These are phyloP conservation scores for Tricholoma sp. DNA, from an alignment of 768 basidiomycete species.

Conservation along the genomic window DNA sequence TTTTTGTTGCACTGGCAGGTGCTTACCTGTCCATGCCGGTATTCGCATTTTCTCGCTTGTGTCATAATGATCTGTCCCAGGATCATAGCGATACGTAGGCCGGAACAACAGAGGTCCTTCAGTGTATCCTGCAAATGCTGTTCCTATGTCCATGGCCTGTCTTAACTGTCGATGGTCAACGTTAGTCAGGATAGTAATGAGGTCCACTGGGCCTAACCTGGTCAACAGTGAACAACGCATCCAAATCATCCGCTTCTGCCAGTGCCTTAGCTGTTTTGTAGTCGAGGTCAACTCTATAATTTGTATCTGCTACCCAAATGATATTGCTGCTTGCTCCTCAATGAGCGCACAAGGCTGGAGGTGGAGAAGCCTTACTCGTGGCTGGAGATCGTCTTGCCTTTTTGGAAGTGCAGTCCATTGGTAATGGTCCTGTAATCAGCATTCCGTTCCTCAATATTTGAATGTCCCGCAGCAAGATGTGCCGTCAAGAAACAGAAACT, in stretches of 20 bases:
- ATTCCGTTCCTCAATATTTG: conserved; percentile 86
- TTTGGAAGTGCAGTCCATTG: conserved; percentile 78
- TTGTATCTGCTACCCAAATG: conserved; percentile 92
- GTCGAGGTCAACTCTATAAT: conserved; percentile 88
- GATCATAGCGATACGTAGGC: conserved; percentile 91
- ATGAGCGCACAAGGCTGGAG: background rate
- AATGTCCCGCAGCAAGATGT: conserved; percentile 94
- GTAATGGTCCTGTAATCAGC: conserved; percentile 87
- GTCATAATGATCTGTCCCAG: conserved; percentile 83
- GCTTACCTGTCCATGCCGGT: conserved; percentile 93
- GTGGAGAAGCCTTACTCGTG: conserved; percentile 67
- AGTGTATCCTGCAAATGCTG: conserved; percentile 76
- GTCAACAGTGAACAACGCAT: conserved; percentile 73
- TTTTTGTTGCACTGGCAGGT: background rate
- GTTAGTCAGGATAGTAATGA: background rate
- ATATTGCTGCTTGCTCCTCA: conserved; percentile 55
- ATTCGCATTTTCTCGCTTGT: conserved; percentile 94
- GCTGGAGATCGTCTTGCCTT: conserved; percentile 81
- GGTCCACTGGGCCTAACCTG: conserved; percentile 49
- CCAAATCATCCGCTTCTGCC: conserved; percentile 60
- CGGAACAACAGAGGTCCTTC: conserved; percentile 90
- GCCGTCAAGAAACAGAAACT: conserved; percentile 94
- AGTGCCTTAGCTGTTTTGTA: conserved; percentile 75
- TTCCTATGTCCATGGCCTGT: conserved; percentile 62
- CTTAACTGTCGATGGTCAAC: conserved; percentile 47